Percentiles rank a stretch among this genome's conserved stretches.
Conservation (phyloP, 108 stramenopile genomes). For the Cyclotella kingstonii region DNA sequence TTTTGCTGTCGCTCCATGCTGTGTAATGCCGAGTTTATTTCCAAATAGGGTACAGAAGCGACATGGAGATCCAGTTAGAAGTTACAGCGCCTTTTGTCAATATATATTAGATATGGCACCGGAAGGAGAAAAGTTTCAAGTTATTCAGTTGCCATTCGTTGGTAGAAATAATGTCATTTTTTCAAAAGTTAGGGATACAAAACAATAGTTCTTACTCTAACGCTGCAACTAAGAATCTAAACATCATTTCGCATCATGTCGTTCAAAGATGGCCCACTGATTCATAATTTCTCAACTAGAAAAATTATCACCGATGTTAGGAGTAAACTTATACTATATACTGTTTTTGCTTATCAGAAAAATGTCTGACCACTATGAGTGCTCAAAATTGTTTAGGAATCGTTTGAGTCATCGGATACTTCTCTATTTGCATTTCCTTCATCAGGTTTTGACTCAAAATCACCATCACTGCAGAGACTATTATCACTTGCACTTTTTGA, state of each 20-base stretch:
- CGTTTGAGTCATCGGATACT: too few relatives aligned
- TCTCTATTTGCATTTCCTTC: too few relatives aligned
- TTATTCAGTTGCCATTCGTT: conserved; percentile 51
- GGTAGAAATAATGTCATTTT: conserved; percentile 65
- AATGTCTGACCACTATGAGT: too few relatives aligned
- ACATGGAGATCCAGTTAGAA: conserved; percentile 35
- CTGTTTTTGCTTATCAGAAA: too few relatives aligned
- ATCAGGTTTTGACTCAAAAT: neutral
- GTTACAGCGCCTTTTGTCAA: conserved; percentile 52
- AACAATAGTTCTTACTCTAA: too few relatives aligned
- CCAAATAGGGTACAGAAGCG: conserved; percentile 22
- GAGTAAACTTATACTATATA: too few relatives aligned
- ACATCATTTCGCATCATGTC: too few relatives aligned
- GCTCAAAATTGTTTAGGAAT: too few relatives aligned
- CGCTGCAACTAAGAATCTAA: too few relatives aligned
- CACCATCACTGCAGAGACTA: neutral
- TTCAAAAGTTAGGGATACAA: conserved; percentile 1
- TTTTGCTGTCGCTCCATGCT: conserved; percentile 55
- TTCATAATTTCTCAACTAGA: too few relatives aligned
- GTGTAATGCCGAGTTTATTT: conserved; percentile 52
- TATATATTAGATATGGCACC: conserved; percentile 60
- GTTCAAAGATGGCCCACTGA: too few relatives aligned
- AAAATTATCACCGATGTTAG: too few relatives aligned
- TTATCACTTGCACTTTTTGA: neutral
- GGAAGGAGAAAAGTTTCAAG: conserved; percentile 28